phyloP scores from a whole-genome alignment of 805 yeast genomes.

The Pichia cephalocereana region DNA sequence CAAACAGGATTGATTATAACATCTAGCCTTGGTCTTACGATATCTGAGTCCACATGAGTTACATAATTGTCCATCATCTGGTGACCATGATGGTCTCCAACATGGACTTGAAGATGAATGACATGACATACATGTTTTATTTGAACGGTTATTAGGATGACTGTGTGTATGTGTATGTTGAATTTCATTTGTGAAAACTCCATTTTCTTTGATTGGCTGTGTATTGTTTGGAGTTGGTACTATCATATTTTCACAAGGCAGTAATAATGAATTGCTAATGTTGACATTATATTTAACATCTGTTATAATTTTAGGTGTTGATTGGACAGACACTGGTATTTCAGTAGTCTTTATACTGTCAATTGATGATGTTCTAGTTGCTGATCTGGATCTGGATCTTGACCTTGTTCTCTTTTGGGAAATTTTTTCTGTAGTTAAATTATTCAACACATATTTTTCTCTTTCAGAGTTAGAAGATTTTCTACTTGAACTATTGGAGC shows the following conservation, averaged over 20 bases:
- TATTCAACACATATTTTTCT: not conserved
- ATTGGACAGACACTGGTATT: constrained; percentile 7
- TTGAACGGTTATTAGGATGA: not conserved
- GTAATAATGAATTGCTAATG: not conserved
- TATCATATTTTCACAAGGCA: not conserved
- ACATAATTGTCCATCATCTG: constrained; percentile 87
- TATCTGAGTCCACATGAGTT: constrained; percentile 93
- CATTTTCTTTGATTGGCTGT: not conserved
- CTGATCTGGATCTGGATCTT: not conserved
- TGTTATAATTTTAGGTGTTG: not conserved
- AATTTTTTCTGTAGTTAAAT: not conserved
- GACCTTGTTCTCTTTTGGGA: not conserved
- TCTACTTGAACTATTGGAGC: not conserved
- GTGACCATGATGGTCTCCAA: constrained; percentile 97
- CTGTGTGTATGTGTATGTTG: not conserved
- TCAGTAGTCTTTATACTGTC: constrained; percentile 7
- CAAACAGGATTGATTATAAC: constrained; percentile 65
- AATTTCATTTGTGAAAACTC: not conserved
- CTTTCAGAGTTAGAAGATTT: not conserved
- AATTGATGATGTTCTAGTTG: constrained; percentile 3
- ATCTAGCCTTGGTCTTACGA: constrained; percentile 89
- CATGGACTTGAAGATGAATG: constrained; percentile 89
- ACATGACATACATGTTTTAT: constrained; percentile 79
- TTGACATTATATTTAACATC: not conserved
- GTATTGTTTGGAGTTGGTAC: not conserved